phyloP scores from a whole-genome alignment of 306 rosid species.

The Vachellia pachyceras region DNA sequence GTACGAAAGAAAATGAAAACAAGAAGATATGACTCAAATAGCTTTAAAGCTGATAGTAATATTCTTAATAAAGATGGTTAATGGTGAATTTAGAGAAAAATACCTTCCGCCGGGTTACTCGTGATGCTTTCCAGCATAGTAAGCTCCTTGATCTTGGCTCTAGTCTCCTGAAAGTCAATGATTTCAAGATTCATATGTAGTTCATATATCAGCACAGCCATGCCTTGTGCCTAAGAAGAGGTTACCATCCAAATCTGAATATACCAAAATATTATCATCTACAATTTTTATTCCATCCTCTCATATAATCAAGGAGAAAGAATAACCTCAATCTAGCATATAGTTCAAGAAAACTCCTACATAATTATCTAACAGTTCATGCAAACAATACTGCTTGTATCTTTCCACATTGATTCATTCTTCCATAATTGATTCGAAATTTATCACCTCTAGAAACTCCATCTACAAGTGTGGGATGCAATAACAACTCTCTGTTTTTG shows the following conservation, averaged over 20 bases:
- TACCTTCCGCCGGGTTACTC: conserved; percentile 85
- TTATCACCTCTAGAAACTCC: no score
- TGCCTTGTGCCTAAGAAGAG: conserved; percentile 10
- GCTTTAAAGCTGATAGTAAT: neutral
- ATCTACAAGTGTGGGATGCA: no score
- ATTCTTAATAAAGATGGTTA: neutral
- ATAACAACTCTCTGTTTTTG: no score
- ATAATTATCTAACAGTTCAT: no score
- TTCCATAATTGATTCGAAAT: no score
- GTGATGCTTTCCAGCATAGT: conserved; percentile 88
- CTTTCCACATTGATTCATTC: no score
- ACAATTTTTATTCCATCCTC: conserved; percentile 8
- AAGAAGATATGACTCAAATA: no score
- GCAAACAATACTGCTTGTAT: no score
- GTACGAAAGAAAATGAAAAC: neutral
- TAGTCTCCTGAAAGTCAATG: conserved; percentile 70
- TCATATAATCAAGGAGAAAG: neutral
- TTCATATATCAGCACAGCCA: conserved; percentile 16
- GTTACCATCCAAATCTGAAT: conserved; percentile 26
- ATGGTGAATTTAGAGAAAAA: conserved; percentile 21
- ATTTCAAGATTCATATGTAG: conserved; percentile 25
- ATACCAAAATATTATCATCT: conserved; percentile 7
- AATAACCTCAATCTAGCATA: neutral
- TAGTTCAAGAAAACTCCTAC: no score
- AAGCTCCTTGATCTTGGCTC: conserved; percentile 94